These are phyloP conservation scores for Glycine soja DNA, from an alignment of 306 rosid genomes.

Conservation along the genomic window DNA sequence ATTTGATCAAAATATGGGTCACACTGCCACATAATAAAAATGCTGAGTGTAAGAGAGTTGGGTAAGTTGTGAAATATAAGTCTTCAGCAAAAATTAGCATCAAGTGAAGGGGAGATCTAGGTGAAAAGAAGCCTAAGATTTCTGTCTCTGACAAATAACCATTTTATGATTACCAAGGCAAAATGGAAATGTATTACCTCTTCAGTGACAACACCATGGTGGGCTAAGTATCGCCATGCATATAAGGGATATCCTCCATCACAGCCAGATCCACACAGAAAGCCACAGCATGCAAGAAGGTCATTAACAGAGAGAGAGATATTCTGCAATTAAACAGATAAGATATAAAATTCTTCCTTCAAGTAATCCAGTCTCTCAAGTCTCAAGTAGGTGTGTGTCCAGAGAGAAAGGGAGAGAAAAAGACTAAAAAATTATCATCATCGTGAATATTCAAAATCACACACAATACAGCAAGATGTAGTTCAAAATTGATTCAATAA, in stretches of 20 bases:
- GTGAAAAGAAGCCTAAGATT: constrained; percentile 22
- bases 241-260: constrained; percentile 79
- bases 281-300: constrained; percentile 93
- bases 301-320: constrained; percentile 87
- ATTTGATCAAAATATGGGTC: constrained; percentile 90
- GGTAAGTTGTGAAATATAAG: constrained; percentile 18
- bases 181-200: constrained; percentile 61
- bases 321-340: constrained; percentile 64
- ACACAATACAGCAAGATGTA: constrained; percentile 21
- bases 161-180: not conserved
- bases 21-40: constrained; percentile 62
- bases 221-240: constrained; percentile 83
- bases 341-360: constrained; percentile 36
- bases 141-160: constrained; percentile 25
- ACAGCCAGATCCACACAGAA: constrained; percentile 91
- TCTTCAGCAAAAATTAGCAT: constrained; percentile 15
- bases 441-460: constrained; percentile 17
- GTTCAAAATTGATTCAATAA: not conserved
- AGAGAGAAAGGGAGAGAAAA: not conserved
- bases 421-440: not conserved
- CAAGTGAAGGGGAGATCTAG: constrained; percentile 29
- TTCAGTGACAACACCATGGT: constrained; percentile 93
- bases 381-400: not conserved
- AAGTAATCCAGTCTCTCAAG: constrained; percentile 21
- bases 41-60: constrained; percentile 12